Evolutionary conservation across 352 stramenopile species (phyloP).

Genomic region (Phytopythium mirpurense): DNA sequence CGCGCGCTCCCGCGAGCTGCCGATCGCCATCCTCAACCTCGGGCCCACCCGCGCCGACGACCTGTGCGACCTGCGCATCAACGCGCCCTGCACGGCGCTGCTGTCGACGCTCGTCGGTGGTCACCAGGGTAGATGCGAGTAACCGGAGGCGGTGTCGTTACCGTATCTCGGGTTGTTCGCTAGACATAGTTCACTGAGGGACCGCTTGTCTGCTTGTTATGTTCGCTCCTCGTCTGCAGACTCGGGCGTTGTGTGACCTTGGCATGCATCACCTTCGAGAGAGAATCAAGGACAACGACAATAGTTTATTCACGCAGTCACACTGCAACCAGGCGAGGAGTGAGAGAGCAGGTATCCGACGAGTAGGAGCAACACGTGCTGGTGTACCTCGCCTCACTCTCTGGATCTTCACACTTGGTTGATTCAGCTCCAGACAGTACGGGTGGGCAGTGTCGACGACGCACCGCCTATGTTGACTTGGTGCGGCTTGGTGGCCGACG

Average conservation of each 20-base stretch:
- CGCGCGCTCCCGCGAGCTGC: constrained; percentile 57
- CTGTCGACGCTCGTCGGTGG: constrained; percentile 36
- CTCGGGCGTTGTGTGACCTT: no score
- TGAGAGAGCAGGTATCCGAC: background rate
- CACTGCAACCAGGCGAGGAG: background rate
- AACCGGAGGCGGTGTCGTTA: no score
- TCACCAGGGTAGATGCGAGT: no score
- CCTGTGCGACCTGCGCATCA: constrained; percentile 69
- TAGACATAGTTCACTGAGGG: background rate
- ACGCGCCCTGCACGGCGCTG: constrained; percentile 47
- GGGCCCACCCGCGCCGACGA: constrained; percentile 84
- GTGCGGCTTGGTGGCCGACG: background rate
- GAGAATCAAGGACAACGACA: no score
- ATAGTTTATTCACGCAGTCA: constrained; percentile 6
- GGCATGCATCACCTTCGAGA: no score
- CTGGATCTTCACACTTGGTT: background rate
- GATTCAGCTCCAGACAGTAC: constrained; percentile 47
- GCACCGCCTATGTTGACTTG: constrained; percentile 18
- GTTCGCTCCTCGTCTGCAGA: no score
- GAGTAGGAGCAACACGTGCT: no score
- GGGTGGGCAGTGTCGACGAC: constrained; percentile 32
- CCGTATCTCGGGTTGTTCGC: no score
- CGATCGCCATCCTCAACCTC: constrained; percentile 86
- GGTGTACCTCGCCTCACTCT: no score
- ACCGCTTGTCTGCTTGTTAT: background rate